Base-by-base conservation (phyloP, 2,329 filamentous ascomycete genomes). In the Didymella lethalis region DNA sequence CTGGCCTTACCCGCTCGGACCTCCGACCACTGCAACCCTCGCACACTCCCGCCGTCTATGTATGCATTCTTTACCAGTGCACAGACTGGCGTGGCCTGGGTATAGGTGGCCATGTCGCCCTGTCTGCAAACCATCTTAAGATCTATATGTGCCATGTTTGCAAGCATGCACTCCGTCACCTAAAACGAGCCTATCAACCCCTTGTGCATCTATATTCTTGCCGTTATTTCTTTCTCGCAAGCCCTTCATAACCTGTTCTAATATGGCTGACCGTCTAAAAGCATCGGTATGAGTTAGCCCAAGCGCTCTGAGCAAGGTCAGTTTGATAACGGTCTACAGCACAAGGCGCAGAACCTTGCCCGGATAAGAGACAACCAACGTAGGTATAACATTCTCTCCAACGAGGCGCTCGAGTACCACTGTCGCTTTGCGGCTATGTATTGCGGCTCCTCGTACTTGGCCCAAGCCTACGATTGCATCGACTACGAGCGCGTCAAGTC, bases 311-410 rank as follows among this genome's bases (percentile, higher is more conserved):
- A 34, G 12, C 26, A 6, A 16, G 16, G 32, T 48, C 40, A 32
- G 43, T 20, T 26, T 31, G 16, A 58, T 66, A 29, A 70, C 57
- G 12, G 29, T 23, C 20, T 18, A 6, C 40, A 66, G 62, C 64
- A 77, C 59, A 77, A 75, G 59, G 68, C 70, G 34, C 75, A 78
- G 52, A 80, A 80, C 51, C 76, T 82, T 32, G 83, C 85, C 46
- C 87, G 90, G 57, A 88, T 92, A 65, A 85, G 90, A 64, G 88
- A 93, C 68, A 93, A 93, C 69, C 90, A 93, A 73, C 84, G 74
- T 76, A 64, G 69, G 71, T 62, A 23, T 10, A 11, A 40, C 2
- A 1, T 25, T 4, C 14, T 11, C 5, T 25, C 11, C 4, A 11
- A 25, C 20, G 20, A 25, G 14, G 38, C 20, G 4, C 20, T 5